Conservation (phyloP, 1,284 basidiomycete genomes). For the Sporisorium graminicola region DNA sequence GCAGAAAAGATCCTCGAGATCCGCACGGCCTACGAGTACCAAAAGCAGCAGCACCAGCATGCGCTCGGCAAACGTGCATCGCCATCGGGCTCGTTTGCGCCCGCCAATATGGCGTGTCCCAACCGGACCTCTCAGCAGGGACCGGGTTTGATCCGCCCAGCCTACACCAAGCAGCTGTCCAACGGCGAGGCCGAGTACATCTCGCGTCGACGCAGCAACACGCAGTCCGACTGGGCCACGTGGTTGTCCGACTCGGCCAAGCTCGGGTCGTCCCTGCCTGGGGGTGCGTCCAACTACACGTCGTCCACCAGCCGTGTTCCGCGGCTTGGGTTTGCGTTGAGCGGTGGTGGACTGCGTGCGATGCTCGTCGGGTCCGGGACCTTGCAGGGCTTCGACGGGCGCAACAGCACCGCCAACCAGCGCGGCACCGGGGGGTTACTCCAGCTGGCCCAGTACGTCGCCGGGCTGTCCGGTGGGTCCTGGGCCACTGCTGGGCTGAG, state of each 20-base stretch:
- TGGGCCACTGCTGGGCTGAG: conserved; percentile 61
- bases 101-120: conserved; percentile 60
- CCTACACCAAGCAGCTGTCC: conserved; percentile 44
- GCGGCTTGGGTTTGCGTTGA: conserved; percentile 70
- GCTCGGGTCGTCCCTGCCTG: conserved; percentile 45
- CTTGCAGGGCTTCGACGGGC: conserved; percentile 58
- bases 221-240: conserved; percentile 40
- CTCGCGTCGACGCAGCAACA: conserved; percentile 30
- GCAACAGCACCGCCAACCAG: conserved; percentile 61
- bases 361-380: conserved; percentile 70
- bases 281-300: conserved; percentile 60
- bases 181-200: conserved; percentile 57
- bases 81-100: conserved; percentile 56
- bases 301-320: conserved; percentile 58
- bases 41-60: conserved; percentile 24
- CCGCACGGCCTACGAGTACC: conserved; percentile 36
- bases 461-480: conserved; percentile 66
- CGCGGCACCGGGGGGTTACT: conserved; percentile 65
- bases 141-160: conserved; percentile 58
- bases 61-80: conserved; percentile 31
- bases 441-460: conserved; percentile 65
- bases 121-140: conserved; percentile 35
- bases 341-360: conserved; percentile 72
- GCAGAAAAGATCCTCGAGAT: conserved; percentile 38
- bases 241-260: conserved; percentile 47